A percentile compares a stretch with the other conserved stretches of the same genome.
Conservation (phyloP, 1,284 basidiomycete genomes). For the Anthracocystis walkeri region DNA sequence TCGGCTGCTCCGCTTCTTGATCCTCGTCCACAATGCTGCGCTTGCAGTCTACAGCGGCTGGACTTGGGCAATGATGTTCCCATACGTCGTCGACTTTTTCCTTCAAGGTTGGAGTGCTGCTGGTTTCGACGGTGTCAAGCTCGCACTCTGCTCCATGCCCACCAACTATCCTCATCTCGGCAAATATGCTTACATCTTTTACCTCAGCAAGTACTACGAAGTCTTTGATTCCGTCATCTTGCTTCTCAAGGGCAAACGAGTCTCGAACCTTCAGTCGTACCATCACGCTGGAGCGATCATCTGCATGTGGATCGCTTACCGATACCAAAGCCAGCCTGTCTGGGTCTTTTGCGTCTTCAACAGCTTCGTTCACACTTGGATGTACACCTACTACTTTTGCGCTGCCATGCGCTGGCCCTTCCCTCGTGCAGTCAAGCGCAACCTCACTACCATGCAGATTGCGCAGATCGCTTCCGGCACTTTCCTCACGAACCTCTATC, state of each 20-base stretch:
- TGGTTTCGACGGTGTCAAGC: constrained; percentile 59
- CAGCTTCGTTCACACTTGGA: constrained; percentile 63
- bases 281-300: constrained; percentile 68
- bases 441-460: constrained; percentile 65
- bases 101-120: constrained; percentile 50
- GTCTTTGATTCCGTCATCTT: constrained; percentile 68
- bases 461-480: constrained; percentile 61
- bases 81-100: constrained; percentile 55
- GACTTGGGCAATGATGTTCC: constrained; percentile 54
- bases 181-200: constrained; percentile 67
- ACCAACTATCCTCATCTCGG: constrained; percentile 62
- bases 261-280: constrained; percentile 66
- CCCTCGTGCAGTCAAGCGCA: constrained; percentile 58
- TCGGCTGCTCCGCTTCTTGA: constrained; percentile 28
- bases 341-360: constrained; percentile 67
- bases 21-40: constrained; percentile 59
- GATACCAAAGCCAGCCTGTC: constrained; percentile 61
- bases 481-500: constrained; percentile 60
- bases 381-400: constrained; percentile 64
- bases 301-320: constrained; percentile 68
- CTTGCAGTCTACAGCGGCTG: constrained; percentile 58
- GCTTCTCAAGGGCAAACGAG: constrained; percentile 68
- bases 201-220: constrained; percentile 66
- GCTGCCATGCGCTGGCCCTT: constrained; percentile 60
- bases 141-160: constrained; percentile 69